Evolutionary conservation across 495 filamentous ascomycete genomes (phyloP), one percentile per base, ranked within the genome.

Genomic region (Annulohypoxylon maeteangense): DNA sequence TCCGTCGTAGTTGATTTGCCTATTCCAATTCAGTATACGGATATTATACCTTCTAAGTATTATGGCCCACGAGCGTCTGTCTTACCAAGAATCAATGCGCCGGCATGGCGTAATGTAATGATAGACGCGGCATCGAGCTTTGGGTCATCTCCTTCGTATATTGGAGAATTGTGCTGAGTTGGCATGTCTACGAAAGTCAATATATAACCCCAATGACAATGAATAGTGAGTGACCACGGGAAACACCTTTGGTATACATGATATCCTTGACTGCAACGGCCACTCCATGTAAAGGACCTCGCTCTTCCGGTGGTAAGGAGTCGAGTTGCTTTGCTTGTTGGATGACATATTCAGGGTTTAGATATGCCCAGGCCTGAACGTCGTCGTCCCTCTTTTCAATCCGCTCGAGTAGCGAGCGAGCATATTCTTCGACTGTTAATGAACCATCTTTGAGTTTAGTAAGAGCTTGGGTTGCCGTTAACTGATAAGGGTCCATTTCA

Each of bases 201-300:
- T 47, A 74, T 65, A 16, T 23, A 38, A 20, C 22, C 1, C 3
- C 3, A 18, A 34, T 1, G 2, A 56, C 8, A 8, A 25, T 11
- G 0, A 38, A 48, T 11, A 29, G 36, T 23, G 20, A 32, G 22
- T 31, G 7, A n/a, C 11, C 32, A 69, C n/a, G 12, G 31, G 10
- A n/a, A 12, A 20, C 1, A 59, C 81, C 84, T 80, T 84, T 88
- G 0, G 88, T 90, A 36, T 84, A 76, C 23, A 89, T 87, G 4
- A 89, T 79, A 80, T 90, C 88, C 68, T 89, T 89, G 3, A 90
- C 76, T 2, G 80, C 87, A 45, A 90, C 70, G 0, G 86, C 78
- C 0, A 90, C 62, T 0, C 87, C 87, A 67, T 88, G 86, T 0
- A 90, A 65, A 3, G 82, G 84, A 0, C 87, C 87, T 63, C 87